A percentile compares a stretch with the other conserved stretches of the same genome.
phyloP scores from a whole-genome alignment of 1,139 yeast species.

The Saccharomyces hybrid region DNA sequence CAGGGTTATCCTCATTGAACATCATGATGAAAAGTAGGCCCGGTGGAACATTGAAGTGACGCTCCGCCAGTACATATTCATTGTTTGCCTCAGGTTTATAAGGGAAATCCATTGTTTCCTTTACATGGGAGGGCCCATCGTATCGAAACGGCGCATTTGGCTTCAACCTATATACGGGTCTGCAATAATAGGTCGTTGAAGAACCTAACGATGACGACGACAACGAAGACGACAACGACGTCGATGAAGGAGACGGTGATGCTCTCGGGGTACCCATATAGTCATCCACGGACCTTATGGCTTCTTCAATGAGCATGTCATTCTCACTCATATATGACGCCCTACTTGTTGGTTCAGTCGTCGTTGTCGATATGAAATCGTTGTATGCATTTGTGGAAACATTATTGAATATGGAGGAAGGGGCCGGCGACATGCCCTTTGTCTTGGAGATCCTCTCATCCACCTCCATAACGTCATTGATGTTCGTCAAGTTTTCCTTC shows the following conservation, averaged over 20 bases:
- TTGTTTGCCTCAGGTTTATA: slow-evolving; percentile 50
- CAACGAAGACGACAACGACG: background rate
- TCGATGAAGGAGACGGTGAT: background rate
- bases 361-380: slow-evolving; percentile 6
- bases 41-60: slow-evolving; percentile 63
- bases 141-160: slow-evolving; percentile 22
- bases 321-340: slow-evolving; percentile 14
- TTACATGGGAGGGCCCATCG: slow-evolving; percentile 38
- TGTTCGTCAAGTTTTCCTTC: slow-evolving; percentile 13
- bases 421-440: background rate
- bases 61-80: slow-evolving; percentile 45
- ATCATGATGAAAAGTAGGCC: slow-evolving; percentile 64
- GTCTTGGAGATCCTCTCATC: background rate
- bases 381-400: slow-evolving; percentile 3
- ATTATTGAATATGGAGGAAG: background rate
- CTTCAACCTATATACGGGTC: slow-evolving; percentile 22
- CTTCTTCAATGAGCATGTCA: slow-evolving; percentile 26
- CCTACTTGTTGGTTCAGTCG: slow-evolving; percentile 11
- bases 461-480: background rate
- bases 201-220: slow-evolving; percentile 12
- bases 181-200: background rate
- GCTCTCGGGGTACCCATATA: slow-evolving; percentile 12
- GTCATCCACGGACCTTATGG: slow-evolving; percentile 37
- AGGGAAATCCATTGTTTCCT: slow-evolving; percentile 37
- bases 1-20: slow-evolving; percentile 58